Base-by-base conservation (phyloP, 2,329 filamentous ascomycete species). In the Ceratocystis eucalypticola region DNA sequence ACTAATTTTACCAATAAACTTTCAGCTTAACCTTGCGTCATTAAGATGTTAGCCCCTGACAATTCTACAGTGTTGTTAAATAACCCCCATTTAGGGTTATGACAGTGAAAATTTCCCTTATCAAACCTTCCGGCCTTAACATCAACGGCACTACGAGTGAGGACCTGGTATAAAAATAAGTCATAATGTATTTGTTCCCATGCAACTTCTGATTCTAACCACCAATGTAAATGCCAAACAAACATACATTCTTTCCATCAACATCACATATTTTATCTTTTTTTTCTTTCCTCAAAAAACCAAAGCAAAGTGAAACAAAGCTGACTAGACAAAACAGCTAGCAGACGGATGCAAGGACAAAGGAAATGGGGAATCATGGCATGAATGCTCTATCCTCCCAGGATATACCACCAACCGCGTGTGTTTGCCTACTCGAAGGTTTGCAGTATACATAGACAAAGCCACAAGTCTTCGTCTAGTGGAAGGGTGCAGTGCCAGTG, bases 401-500 rank as follows among this genome's bases (percentile, higher is more conserved):
- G 22, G 7, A 45, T 62, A 45, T 62, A 44, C 22, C 41, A 48
- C 12, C 30, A n/a, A 37, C 25, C 28, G 25, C 22, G 5, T 4
- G 22, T 25, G 22, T 22, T 28, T 53, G 22, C 48, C 25, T n/a
- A 5, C 25, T 37, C 48, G n/a, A n/a, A 53, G n/a, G 25, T 20
- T n/a, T n/a, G 25, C 17, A 15, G 30, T 4, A 33, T 37, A 59
- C 55, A 57, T 41, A 57, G 17, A 15, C 17, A 1, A 53, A 53
- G 25, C 20, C 67, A 4, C 46, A 10, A 6, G 22, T 22, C 5
- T 20, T 2, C 4, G 6, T 59, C 68, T 76, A 83, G 73, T 84
- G 76, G 71, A 84, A 85, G 61, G 77, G 74, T 5, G 79, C 81
- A 2, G 77, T 77, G 3, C 81, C 82, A 69, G 79, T 78, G 0